Evolutionary conservation across 768 basidiomycete species (phyloP).

Genomic region (Mycena filopes): DNA sequence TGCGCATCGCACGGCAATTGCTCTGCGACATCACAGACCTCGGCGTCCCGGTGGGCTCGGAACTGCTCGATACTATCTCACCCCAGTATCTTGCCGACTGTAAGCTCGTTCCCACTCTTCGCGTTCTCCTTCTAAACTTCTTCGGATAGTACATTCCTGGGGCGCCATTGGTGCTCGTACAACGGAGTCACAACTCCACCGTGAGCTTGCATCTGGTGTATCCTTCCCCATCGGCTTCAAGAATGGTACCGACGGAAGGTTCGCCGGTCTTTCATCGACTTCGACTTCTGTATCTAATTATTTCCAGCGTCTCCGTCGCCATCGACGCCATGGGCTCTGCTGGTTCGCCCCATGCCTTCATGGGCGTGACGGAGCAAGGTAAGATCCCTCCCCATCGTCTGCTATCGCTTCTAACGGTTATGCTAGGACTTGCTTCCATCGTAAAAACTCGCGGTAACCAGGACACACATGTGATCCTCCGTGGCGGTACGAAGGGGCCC

Average conservation of each 20-base stretch:
- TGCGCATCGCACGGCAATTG: slow-evolving; percentile 87
- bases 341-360: slow-evolving; percentile 94
- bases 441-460: slow-evolving; percentile 88
- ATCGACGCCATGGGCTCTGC: slow-evolving; percentile 97
- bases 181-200: slow-evolving; percentile 96
- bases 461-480: slow-evolving; percentile 95
- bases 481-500: slow-evolving; percentile 91
- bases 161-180: slow-evolving; percentile 98
- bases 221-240: slow-evolving; percentile 99
- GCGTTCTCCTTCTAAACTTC: slow-evolving; percentile 13
- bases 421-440: slow-evolving; percentile 82
- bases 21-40: slow-evolving; percentile 91
- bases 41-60: slow-evolving; percentile 94
- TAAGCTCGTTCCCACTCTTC: slow-evolving; percentile 43
- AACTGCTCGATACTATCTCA: slow-evolving; percentile 74
- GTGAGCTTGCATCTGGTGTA: slow-evolving; percentile 94
- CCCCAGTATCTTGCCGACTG: slow-evolving; percentile 88
- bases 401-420: not conserved
- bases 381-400: not conserved
- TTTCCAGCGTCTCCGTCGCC: slow-evolving; percentile 79
- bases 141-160: slow-evolving; percentile 77
- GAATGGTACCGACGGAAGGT: slow-evolving; percentile 97
- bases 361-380: slow-evolving; percentile 87
- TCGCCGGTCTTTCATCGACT: slow-evolving; percentile 26
- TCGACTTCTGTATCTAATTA: slow-evolving; percentile 18